phyloP scores from a whole-genome alignment of 148 eudicot genomes.

The Rhododendron ferrugineum region DNA sequence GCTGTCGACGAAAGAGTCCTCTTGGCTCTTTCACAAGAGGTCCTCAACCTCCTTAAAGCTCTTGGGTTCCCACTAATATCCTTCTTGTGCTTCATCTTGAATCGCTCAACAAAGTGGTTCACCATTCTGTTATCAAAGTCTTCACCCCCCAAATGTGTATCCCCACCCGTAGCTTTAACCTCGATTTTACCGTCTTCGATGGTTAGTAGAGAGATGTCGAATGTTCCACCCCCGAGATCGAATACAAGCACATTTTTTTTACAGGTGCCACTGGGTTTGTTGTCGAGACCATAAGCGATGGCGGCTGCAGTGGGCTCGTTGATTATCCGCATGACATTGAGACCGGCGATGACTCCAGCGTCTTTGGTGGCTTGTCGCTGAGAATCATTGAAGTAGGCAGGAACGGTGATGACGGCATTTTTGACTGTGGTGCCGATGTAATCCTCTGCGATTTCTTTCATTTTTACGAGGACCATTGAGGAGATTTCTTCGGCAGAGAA shows the following conservation, averaged over 20 bases:
- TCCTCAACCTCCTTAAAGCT: conserved; percentile 3
- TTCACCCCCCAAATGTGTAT: background rate
- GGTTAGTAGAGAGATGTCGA: too few species aligned
- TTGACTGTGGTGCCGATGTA: background rate
- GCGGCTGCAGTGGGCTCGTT: too few species aligned
- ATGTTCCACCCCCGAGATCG: too few species aligned
- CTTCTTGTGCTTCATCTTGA: background rate
- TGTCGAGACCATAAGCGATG: too few species aligned
- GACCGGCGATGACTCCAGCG: too few species aligned
- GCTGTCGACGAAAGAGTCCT: background rate
- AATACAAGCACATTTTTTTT: too few species aligned
- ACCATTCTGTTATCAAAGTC: background rate
- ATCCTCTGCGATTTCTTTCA: background rate
- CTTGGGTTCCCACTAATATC: background rate
- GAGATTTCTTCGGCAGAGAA: background rate
- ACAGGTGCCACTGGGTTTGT: accelerated
- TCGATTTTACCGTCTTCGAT: background rate
- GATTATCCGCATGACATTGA: too few species aligned
- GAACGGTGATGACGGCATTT: background rate
- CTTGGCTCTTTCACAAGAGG: background rate
- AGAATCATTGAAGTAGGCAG: background rate
- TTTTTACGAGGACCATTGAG: background rate
- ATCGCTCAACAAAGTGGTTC: background rate
- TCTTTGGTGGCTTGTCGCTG: too few species aligned
- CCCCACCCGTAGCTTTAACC: background rate